Evolutionary conservation across 2,329 filamentous ascomycete species (phyloP).

Genomic region (Calonectria hongkongensis): DNA sequence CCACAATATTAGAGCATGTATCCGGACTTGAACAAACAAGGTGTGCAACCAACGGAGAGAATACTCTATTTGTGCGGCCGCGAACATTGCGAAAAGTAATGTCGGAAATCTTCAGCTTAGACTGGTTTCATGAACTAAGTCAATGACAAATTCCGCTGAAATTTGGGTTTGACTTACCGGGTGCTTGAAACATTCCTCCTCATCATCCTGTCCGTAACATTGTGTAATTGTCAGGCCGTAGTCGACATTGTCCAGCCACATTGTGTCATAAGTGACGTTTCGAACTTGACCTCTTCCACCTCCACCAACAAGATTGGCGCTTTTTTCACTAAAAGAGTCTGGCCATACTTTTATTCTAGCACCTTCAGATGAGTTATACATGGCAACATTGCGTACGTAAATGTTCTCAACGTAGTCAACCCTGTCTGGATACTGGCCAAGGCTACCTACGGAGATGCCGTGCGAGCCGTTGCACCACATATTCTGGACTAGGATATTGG

Average conservation of each 20-base stretch:
- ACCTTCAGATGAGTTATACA: slow-evolving; percentile 76
- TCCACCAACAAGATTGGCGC: slow-evolving; percentile 33
- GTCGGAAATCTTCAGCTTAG: slow-evolving; percentile 22
- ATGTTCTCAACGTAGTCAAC: slow-evolving; percentile 81
- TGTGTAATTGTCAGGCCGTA: slow-evolving; percentile 36
- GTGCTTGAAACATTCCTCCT: slow-evolving; percentile 35
- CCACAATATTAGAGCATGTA: slow-evolving; percentile 19
- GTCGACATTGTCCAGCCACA: slow-evolving; percentile 38
- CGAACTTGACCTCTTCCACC: slow-evolving; percentile 31
- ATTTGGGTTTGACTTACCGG: not conserved
- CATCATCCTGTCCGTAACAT: slow-evolving; percentile 35
- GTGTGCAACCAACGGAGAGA: slow-evolving; percentile 18
- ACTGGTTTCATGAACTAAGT: not conserved
- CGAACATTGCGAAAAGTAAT: slow-evolving; percentile 21
- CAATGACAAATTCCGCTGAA: not conserved
- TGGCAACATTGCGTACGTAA: slow-evolving; percentile 75
- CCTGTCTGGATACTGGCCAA: slow-evolving; percentile 78
- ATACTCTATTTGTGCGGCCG: slow-evolving; percentile 14
- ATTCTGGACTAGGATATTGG: slow-evolving; percentile 79
- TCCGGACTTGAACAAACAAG: slow-evolving; percentile 15
- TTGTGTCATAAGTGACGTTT: slow-evolving; percentile 36
- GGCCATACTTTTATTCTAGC: slow-evolving; percentile 85
- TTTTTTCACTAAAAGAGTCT: slow-evolving; percentile 57
- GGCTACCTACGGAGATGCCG: slow-evolving; percentile 81
- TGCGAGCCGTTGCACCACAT: slow-evolving; percentile 80